Percentiles rank a stretch among this genome's conserved stretches.
Evolutionary conservation across 2,329 filamentous ascomycete genomes (phyloP).

Genomic region (Aspergillus phoenicis): DNA sequence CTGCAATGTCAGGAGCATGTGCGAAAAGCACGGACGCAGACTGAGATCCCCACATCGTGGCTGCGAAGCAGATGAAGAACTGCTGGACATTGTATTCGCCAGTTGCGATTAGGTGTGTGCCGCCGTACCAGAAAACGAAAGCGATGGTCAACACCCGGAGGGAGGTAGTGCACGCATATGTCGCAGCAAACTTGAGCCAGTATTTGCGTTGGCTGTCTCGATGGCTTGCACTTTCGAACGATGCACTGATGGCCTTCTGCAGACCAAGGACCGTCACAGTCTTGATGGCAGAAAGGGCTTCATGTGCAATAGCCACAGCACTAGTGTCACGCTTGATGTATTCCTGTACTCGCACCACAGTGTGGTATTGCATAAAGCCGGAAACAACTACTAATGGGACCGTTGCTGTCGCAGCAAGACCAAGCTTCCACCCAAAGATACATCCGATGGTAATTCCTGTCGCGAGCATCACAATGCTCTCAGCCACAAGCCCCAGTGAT

Average conservation of each 20-base stretch:
- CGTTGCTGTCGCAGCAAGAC: constrained; percentile 10
- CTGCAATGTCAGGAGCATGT: constrained; percentile 16
- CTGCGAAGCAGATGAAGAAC: constrained; percentile 51
- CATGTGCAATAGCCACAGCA: constrained; percentile 6
- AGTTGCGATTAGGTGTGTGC: constrained; percentile 52
- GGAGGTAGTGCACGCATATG: constrained; percentile 28
- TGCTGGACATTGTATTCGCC: constrained; percentile 45
- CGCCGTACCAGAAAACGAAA: constrained; percentile 67
- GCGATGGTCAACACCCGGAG: constrained; percentile 28
- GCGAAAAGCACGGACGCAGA: constrained; percentile 24
- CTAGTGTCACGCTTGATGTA: neutral
- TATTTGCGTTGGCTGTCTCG: constrained; percentile 26
- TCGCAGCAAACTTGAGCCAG: constrained; percentile 30
- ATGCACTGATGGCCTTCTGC: constrained; percentile 3
- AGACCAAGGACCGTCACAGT: constrained; percentile 13
- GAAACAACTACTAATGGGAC: constrained; percentile 10
- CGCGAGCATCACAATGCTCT: constrained; percentile 10
- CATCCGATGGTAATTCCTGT: constrained; percentile 3
- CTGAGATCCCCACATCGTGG: constrained; percentile 41
- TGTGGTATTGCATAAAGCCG: constrained; percentile 7
- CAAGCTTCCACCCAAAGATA: constrained; percentile 16
- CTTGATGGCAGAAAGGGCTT: constrained; percentile 11
- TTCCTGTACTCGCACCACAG: constrained; percentile 1
- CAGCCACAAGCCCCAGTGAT: constrained; percentile 6
- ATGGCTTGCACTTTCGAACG: neutral